Conservation (phyloP, 208 protist genomes). For the Crithidia acanthocephali region DNA sequence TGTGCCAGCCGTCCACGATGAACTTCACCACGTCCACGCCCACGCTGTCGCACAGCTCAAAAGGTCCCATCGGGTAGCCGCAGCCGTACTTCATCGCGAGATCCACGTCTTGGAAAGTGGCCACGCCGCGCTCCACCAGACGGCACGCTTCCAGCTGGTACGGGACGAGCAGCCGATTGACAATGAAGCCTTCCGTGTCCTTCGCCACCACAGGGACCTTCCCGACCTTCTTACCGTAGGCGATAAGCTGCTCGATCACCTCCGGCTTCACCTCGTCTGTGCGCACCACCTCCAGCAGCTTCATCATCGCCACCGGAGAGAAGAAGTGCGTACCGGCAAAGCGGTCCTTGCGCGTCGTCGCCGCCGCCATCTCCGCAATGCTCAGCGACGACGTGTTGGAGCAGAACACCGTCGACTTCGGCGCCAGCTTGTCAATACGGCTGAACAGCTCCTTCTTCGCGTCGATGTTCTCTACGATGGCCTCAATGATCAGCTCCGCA, state of each 20-base stretch:
- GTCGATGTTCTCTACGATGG: constrained; percentile 69
- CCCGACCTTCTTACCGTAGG: constrained; percentile 55
- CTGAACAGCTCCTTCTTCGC: constrained; percentile 64
- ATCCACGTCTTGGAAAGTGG: constrained; percentile 82
- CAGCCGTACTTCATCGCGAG: constrained; percentile 90
- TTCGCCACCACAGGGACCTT: constrained; percentile 74
- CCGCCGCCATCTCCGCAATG: constrained; percentile 65
- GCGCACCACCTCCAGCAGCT: constrained; percentile 89
- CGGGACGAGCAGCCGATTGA: constrained; percentile 90
- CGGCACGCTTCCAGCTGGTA: constrained; percentile 80
- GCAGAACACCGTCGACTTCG: constrained; percentile 76
- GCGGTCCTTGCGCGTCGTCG: constrained; percentile 55
- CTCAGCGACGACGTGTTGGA: constrained; percentile 88
- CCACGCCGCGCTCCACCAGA: constrained; percentile 83
- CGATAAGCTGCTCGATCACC: constrained; percentile 51
- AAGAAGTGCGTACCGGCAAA: constrained; percentile 93
- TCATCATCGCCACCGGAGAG: constrained; percentile 91
- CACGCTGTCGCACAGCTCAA: constrained; percentile 75
- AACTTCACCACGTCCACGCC: constrained; percentile 79
- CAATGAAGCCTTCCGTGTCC: constrained; percentile 92
- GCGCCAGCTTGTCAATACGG: constrained; percentile 54
- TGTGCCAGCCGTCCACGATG: constrained; percentile 78
- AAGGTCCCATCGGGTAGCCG: constrained; percentile 92
- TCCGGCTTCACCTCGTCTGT: constrained; percentile 53
- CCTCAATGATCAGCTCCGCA: constrained; percentile 69